Evolutionary conservation across 2,329 filamentous ascomycete genomes (phyloP).

Genomic region (Sphaerulina populicola): DNA sequence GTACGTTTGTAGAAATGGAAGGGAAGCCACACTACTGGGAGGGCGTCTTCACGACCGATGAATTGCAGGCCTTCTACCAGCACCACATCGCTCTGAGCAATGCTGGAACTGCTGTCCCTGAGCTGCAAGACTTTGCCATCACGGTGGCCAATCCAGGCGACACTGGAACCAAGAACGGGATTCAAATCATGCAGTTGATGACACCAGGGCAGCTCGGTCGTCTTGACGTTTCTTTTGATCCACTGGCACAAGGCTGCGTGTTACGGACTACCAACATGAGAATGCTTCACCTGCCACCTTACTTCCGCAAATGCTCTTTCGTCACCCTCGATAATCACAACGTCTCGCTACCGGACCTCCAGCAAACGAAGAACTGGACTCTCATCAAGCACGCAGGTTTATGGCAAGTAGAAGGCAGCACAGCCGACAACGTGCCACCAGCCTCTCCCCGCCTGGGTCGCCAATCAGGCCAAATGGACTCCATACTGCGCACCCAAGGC

Average conservation of each 20-base stretch:
- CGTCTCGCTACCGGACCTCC: neutral
- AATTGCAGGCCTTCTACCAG: conserved; percentile 44
- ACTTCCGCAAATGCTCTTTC: conserved; percentile 16
- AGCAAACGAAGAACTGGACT: neutral
- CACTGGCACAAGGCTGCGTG: conserved; percentile 28
- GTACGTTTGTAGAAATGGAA: conserved; percentile 45
- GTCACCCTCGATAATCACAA: conserved; percentile 17
- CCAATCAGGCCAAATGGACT: conserved; percentile 47
- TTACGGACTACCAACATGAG: conserved; percentile 40
- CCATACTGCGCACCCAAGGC: conserved; percentile 45
- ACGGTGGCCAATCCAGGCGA: conserved; percentile 46
- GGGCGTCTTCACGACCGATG: conserved; percentile 47
- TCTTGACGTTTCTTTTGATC: conserved; percentile 36
- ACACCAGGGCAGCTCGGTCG: conserved; percentile 46
- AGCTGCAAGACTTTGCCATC: conserved; percentile 39
- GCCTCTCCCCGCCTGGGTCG: conserved; percentile 36
- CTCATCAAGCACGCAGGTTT: neutral
- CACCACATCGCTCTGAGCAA: conserved; percentile 27
- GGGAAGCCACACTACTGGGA: conserved; percentile 48
- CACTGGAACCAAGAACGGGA: conserved; percentile 46
- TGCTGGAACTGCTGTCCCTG: conserved; percentile 13
- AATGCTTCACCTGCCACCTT: conserved; percentile 18
- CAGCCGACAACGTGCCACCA: neutral
- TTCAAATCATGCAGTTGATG: conserved; percentile 44
- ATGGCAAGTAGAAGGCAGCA: conserved; percentile 3